A percentile compares a stretch with the other conserved stretches of the same genome.
Conservation (phyloP, 495 filamentous ascomycete species). For the Pyrenula massariospora region DNA sequence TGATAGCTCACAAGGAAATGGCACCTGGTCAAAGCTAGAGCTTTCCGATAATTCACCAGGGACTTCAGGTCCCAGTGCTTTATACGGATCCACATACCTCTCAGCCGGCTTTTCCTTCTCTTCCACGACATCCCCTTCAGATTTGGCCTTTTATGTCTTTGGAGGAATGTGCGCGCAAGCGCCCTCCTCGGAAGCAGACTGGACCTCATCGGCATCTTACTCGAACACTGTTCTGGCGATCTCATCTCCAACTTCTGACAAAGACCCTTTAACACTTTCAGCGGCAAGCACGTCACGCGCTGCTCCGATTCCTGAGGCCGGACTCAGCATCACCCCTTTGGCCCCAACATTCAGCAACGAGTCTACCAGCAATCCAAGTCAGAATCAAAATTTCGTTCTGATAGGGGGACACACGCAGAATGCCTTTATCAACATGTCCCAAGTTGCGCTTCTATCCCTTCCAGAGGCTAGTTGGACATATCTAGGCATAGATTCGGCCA, state of each 20-base stretch:
- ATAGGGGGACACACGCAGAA: slow-evolving; percentile 73
- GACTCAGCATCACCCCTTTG: slow-evolving; percentile 70
- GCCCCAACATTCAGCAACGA: slow-evolving; percentile 47
- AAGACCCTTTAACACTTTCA: slow-evolving; percentile 21
- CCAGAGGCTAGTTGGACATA: slow-evolving; percentile 84
- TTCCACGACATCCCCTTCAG: slow-evolving; percentile 31
- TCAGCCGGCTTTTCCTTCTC: slow-evolving; percentile 59
- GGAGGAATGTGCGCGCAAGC: slow-evolving; percentile 76
- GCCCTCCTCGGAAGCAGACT: slow-evolving; percentile 25
- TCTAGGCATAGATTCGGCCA: slow-evolving; percentile 43
- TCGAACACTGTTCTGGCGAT: slow-evolving; percentile 62
- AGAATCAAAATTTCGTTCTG: slow-evolving; percentile 66
- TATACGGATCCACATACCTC: slow-evolving; percentile 53
- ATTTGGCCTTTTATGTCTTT: slow-evolving; percentile 56
- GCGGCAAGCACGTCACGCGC: slow-evolving; percentile 32
- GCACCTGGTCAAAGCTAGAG: slow-evolving; percentile 37
- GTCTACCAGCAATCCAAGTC: slow-evolving; percentile 35
- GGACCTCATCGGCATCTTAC: slow-evolving; percentile 59
- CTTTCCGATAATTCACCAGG: slow-evolving; percentile 11
- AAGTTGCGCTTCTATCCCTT: slow-evolving; percentile 74
- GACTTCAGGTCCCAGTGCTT: slow-evolving; percentile 15
- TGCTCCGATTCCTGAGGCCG: slow-evolving; percentile 70
- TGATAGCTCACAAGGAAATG: slow-evolving; percentile 30
- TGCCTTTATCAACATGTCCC: slow-evolving; percentile 89
- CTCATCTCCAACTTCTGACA: slow-evolving; percentile 12